Conservation (phyloP, 179 eudicot genomes). For the Beta lomatogona region DNA sequence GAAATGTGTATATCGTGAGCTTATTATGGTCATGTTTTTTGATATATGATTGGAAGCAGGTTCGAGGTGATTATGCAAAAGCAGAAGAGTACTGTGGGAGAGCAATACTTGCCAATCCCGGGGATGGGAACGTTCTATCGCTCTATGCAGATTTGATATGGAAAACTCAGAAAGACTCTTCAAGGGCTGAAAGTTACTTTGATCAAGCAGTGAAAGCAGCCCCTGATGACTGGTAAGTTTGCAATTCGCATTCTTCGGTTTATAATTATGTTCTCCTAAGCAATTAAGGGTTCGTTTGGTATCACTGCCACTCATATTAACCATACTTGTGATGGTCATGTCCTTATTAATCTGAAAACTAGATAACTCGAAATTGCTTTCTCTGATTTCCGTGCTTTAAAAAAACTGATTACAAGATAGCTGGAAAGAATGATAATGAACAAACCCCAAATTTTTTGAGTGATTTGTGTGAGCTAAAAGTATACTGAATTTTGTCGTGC, state of each 20-base stretch:
- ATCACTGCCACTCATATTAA: no score
- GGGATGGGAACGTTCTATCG: conserved; percentile 57
- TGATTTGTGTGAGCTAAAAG: not conserved
- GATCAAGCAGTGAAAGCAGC: conserved; percentile 63
- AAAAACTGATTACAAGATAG: no score
- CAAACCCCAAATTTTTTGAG: not conserved
- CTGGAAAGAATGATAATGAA: no score
- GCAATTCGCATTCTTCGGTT: not conserved
- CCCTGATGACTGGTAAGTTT: conserved; percentile 61
- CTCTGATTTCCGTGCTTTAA: no score
- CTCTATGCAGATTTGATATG: conserved; percentile 70
- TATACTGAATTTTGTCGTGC: conserved; percentile 21
- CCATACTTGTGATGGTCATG: no score
- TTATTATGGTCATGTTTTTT: not conserved
- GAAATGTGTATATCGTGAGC: no score
- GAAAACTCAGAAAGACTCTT: conserved; percentile 57
- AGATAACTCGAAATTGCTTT: no score
- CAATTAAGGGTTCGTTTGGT: no score
- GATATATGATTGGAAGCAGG: conserved; percentile 38
- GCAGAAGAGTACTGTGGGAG: conserved; percentile 81
- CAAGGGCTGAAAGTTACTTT: conserved; percentile 54
- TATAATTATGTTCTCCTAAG: not conserved
- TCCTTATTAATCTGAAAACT: no score
- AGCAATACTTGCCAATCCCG: conserved; percentile 61
- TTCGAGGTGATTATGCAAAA: conserved; percentile 51